A percentile compares a stretch with the other conserved stretches of the same genome.
These are phyloP conservation scores for Penicillium subrubescens DNA, from an alignment of 495 filamentous ascomycete genomes.

Conservation along the genomic window DNA sequence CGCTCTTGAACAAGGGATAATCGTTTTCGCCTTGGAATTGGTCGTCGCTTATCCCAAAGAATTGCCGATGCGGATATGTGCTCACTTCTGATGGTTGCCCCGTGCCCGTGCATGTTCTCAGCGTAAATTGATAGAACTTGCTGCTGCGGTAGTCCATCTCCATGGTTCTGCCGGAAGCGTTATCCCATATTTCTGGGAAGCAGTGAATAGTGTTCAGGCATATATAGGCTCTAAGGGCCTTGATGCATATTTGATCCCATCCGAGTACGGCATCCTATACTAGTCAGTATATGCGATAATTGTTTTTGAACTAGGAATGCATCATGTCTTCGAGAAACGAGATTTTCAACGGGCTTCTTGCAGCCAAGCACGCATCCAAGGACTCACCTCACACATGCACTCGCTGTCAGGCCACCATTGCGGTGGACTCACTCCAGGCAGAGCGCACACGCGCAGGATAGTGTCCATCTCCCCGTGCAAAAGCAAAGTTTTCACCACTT, in stretches of 20 bases:
- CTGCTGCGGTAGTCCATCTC: slow-evolving; percentile 24
- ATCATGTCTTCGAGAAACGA: neutral
- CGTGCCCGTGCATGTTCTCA: neutral
- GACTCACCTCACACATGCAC: slow-evolving; percentile 10
- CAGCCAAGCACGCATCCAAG: neutral
- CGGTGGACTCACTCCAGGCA: slow-evolving; percentile 10
- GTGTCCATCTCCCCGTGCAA: slow-evolving; percentile 27
- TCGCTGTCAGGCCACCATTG: slow-evolving; percentile 7
- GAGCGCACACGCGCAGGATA: slow-evolving; percentile 19
- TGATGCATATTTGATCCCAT: slow-evolving; percentile 20
- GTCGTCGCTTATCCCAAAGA: slow-evolving; percentile 6
- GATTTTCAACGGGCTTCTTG: neutral
- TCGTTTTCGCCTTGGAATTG: neutral
- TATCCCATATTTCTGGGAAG: slow-evolving; percentile 25
- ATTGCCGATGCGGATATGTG: slow-evolving; percentile 3
- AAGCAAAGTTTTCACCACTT: slow-evolving; percentile 26
- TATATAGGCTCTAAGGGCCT: slow-evolving; percentile 19
- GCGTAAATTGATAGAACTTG: slow-evolving; percentile 18
- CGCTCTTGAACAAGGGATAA: neutral
- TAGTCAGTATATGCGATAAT: neutral
- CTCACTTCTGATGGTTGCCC: neutral
- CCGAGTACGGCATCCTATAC: slow-evolving; percentile 2
- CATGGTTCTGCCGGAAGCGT: neutral
- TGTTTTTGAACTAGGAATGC: neutral
- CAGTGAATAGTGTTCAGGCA: slow-evolving; percentile 20